Conservation (phyloP, 169 alveolate species). For the Plasmodium cynomolgi region DNA sequence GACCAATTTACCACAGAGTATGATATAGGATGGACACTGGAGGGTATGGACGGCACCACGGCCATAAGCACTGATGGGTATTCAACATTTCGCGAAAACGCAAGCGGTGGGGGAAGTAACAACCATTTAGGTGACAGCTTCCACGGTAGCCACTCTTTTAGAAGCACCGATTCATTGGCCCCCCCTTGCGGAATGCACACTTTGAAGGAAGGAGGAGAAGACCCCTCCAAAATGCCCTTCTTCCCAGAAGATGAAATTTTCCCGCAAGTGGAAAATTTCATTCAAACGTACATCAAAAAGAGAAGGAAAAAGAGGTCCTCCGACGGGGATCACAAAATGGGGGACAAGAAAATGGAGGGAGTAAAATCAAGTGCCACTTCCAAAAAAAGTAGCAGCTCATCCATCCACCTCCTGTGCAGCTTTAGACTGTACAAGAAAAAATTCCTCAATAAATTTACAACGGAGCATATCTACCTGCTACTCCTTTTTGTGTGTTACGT, state of each 20-base stretch:
- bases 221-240: neutral
- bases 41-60: neutral
- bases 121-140: neutral
- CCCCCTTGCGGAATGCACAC: neutral
- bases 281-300: constrained; percentile 34
- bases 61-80: neutral
- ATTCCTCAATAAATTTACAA: constrained; percentile 65
- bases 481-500: constrained; percentile 52
- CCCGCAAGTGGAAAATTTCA: constrained; percentile 10
- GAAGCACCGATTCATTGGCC: neutral
- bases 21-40: neutral
- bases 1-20: neutral
- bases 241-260: neutral
- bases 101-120: neutral
- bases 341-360: neutral
- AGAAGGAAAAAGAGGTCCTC: constrained; percentile 6
- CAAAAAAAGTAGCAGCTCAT: neutral
- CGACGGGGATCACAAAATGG: neutral
- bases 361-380: neutral
- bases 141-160: neutral
- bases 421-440: constrained; percentile 60
- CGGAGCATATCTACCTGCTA: constrained; percentile 54
- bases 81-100: neutral
- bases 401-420: constrained; percentile 35
- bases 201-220: neutral